phyloP scores from a whole-genome alignment of 192 early-diverging fungal genomes.

The Geranomyces michiganensis region DNA sequence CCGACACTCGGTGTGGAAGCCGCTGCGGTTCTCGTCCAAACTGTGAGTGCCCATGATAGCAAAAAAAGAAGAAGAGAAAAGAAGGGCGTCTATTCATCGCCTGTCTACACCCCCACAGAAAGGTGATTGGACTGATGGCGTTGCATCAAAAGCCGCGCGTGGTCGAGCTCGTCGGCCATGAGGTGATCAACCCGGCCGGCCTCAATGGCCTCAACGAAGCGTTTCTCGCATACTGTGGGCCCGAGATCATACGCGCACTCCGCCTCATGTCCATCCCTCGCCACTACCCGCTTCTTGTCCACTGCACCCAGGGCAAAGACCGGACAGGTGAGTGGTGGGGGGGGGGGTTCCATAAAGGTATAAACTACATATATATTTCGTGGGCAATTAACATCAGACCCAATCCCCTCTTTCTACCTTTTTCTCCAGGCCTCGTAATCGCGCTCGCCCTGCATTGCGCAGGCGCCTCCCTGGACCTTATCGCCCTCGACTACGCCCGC shows the following conservation, averaged over 20 bases:
- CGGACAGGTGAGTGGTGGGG: slow-evolving; percentile 41
- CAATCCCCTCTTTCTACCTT: too few species aligned
- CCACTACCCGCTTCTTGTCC: slow-evolving; percentile 48
- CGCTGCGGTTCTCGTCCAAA: slow-evolving; percentile 14
- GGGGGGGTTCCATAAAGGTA: too few species aligned
- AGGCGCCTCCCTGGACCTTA: slow-evolving; percentile 26
- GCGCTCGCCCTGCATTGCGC: slow-evolving; percentile 31
- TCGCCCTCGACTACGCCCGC: slow-evolving; percentile 32
- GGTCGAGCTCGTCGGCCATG: slow-evolving; percentile 29
- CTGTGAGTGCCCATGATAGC: slow-evolving; percentile 6
- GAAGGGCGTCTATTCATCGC: too few species aligned
- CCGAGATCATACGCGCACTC: slow-evolving; percentile 38
- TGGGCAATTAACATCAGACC: too few species aligned
- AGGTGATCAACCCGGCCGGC: slow-evolving; percentile 40
- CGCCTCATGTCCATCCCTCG: slow-evolving; percentile 29
- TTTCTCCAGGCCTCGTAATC: slow-evolving; percentile 29
- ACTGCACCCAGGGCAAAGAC: slow-evolving; percentile 58
- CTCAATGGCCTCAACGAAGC: slow-evolving; percentile 45
- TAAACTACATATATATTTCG: too few species aligned
- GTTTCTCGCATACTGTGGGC: slow-evolving; percentile 40
- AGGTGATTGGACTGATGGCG: slow-evolving; percentile 37
- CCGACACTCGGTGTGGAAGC: slow-evolving; percentile 34
- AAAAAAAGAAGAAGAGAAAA: background rate
- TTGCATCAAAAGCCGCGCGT: slow-evolving; percentile 32
- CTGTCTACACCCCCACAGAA: too few species aligned